Percentiles rank a stretch among this genome's conserved stretches.
These are phyloP conservation scores for Lachancea thermotolerans DNA, from an alignment of 805 yeast species.

Conservation along the genomic window DNA sequence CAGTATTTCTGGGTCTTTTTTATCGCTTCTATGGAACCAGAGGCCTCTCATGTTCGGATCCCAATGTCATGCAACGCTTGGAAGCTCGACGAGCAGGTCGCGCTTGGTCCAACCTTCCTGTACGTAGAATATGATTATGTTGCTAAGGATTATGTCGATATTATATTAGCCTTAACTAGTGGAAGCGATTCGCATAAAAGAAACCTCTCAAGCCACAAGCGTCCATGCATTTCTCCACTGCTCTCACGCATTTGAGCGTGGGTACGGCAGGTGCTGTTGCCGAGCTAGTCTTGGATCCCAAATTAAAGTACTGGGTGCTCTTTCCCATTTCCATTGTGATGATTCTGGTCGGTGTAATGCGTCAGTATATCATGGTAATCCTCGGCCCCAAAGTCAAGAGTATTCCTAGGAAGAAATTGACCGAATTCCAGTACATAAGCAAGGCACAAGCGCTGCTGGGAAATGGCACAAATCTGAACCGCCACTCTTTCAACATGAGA, in stretches of 20 bases:
- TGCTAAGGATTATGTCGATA: too few species aligned
- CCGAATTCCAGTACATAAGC: constrained; percentile 58
- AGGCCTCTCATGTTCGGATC: too few species aligned
- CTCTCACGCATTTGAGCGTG: constrained; percentile 4
- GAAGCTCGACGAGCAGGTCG: background rate
- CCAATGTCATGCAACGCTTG: background rate
- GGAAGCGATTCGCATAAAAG: background rate
- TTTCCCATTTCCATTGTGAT: constrained; percentile 84
- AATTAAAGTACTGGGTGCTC: constrained; percentile 81
- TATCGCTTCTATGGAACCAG: too few species aligned
- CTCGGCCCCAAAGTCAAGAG: constrained; percentile 53
- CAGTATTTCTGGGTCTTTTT: too few species aligned
- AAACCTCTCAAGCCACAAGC: background rate
- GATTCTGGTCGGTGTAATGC: constrained; percentile 76
- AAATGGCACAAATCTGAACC: constrained; percentile 47
- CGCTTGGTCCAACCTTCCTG: background rate
- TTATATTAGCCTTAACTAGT: too few species aligned
- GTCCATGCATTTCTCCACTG: constrained; percentile 1
- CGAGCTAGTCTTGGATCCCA: constrained; percentile 68
- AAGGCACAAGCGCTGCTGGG: constrained; percentile 52
- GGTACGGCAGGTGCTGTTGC: constrained; percentile 33
- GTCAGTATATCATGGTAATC: constrained; percentile 60
- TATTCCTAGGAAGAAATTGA: constrained; percentile 42
- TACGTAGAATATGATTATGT: background rate
- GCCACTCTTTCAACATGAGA: constrained; percentile 47